phyloP scores from a whole-genome alignment of 441 rosid species.

The Corymbia citriodora region DNA sequence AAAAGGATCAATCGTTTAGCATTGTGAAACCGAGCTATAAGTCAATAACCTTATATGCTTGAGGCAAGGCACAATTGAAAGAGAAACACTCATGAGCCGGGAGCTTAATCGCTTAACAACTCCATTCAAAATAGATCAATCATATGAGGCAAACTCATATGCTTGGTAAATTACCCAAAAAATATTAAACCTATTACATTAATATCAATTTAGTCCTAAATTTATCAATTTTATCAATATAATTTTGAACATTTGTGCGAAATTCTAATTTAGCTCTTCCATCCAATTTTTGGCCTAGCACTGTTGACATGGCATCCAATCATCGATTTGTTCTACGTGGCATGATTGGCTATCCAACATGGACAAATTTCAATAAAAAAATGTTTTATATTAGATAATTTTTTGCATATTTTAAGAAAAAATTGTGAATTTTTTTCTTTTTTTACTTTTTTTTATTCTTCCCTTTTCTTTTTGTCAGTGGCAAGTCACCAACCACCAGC shows the following conservation, averaged over 20 bases:
- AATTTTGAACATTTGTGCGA: background rate
- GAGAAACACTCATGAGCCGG: background rate
- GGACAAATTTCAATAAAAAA: background rate
- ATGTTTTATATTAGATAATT: background rate
- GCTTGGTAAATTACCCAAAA: background rate
- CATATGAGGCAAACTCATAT: background rate
- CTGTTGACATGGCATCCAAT: background rate
- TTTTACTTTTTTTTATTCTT: too few relatives aligned
- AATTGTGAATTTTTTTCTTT: too few relatives aligned
- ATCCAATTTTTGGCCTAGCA: background rate
- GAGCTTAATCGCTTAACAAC: background rate
- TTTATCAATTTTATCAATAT: too few relatives aligned
- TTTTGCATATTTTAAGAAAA: too few relatives aligned
- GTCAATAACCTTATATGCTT: background rate
- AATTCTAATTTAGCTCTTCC: background rate
- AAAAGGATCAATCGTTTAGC: background rate
- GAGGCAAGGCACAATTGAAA: background rate
- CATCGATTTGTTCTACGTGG: accelerated
- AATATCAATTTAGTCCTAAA: too few relatives aligned
- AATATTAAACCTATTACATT: too few relatives aligned
- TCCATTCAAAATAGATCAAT: background rate
- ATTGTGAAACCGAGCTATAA: background rate
- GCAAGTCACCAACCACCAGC: too few relatives aligned
- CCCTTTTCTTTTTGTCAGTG: too few relatives aligned
- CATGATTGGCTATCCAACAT: accelerated